Evolutionary conservation across 257 asterid genomes (phyloP).

Genomic region (Nicotiana tabacum): DNA sequence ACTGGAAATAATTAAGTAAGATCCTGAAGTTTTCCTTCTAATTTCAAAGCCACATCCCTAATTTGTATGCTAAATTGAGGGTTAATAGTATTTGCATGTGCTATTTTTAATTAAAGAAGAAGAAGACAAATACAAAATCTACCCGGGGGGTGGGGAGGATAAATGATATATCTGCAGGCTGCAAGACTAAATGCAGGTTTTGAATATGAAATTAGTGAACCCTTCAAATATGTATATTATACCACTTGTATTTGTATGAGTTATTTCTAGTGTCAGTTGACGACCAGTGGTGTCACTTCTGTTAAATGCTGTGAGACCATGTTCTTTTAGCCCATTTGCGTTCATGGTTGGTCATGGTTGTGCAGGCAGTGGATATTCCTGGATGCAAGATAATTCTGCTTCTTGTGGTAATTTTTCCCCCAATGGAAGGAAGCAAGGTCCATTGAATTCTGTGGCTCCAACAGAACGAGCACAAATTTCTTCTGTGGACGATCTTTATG

Average conservation of each 20-base stretch:
- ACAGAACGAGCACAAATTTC: conserved; percentile 48
- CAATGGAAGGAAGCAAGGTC: conserved; percentile 34
- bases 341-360: conserved; percentile 9
- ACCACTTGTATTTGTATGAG: neutral
- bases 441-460: conserved; percentile 37
- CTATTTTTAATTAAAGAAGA: neutral
- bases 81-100: neutral
- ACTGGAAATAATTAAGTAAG: neutral
- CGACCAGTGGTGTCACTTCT: neutral
- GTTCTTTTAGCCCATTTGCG: neutral
- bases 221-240: neutral
- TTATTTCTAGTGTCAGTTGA: neutral
- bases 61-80: neutral
- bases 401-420: conserved; percentile 19
- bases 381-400: conserved; percentile 48
- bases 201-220: neutral
- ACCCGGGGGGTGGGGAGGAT: neutral
- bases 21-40: neutral
- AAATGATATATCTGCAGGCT: neutral
- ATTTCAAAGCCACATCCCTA: neutral
- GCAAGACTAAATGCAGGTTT: neutral
- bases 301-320: neutral
- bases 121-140: neutral
- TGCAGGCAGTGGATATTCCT: conserved; percentile 52
- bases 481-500: conserved; percentile 65